Evolutionary conservation across 345 rosid genomes (phyloP).

Genomic region (Atalantia buxifolia): DNA sequence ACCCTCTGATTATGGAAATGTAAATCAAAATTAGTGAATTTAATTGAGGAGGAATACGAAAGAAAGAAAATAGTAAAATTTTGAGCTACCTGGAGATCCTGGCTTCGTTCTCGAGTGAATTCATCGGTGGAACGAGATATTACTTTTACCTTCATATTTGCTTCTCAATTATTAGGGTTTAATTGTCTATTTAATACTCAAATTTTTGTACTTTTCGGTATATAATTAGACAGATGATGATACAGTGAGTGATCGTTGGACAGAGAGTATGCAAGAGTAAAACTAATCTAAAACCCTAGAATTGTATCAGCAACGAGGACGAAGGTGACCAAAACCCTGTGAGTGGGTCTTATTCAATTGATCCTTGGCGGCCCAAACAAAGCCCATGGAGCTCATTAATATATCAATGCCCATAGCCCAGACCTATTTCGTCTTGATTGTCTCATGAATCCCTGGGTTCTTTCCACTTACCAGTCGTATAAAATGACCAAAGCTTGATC

Average conservation of each 20-base stretch:
- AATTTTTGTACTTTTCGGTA: not conserved
- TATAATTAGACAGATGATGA: not conserved
- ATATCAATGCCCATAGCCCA: too few relatives aligned
- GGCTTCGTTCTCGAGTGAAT: conserved; percentile 94
- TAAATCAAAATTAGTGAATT: not conserved
- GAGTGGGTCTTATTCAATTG: too few relatives aligned
- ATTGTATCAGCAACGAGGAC: too few relatives aligned
- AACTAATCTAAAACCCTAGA: too few relatives aligned
- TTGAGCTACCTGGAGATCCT: conserved; percentile 80
- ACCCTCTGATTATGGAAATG: conserved; percentile 50
- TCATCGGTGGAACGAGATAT: conserved; percentile 85
- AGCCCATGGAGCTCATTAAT: too few relatives aligned
- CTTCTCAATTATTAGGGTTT: not conserved
- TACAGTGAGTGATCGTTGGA: not conserved
- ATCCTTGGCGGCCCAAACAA: too few relatives aligned
- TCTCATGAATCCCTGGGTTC: too few relatives aligned
- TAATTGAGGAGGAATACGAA: not conserved
- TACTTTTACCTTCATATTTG: conserved; percentile 69
- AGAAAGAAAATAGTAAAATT: not conserved
- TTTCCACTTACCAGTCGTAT: too few relatives aligned
- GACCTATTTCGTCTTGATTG: too few relatives aligned
- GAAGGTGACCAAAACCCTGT: too few relatives aligned
- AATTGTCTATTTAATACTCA: not conserved
- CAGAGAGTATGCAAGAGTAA: not conserved
- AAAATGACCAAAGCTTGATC: too few relatives aligned